phyloP scores from a whole-genome alignment of 176 grass and related monocot genomes.

The Ampelocalamus luodianensis region DNA sequence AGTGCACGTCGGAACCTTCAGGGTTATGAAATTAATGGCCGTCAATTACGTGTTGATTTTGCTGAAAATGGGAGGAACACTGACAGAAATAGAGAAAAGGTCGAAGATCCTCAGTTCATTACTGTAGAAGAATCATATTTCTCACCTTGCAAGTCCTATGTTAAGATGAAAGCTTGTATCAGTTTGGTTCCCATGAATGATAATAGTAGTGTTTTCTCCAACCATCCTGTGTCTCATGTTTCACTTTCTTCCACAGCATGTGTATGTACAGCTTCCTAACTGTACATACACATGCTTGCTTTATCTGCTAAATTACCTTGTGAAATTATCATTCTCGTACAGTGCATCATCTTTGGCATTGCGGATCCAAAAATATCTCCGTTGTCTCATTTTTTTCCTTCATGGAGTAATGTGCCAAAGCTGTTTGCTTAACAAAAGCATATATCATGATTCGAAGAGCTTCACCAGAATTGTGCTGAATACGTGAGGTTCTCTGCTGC shows the following conservation, averaged over 20 bases:
- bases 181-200: slow-evolving; percentile 50
- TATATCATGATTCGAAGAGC: slow-evolving; percentile 21
- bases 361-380: not conserved
- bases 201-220: slow-evolving; percentile 48
- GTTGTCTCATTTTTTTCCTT: slow-evolving; percentile 19
- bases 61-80: slow-evolving; percentile 97
- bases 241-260: slow-evolving; percentile 45
- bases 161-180: slow-evolving; percentile 52
- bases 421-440: slow-evolving; percentile 8
- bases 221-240: slow-evolving; percentile 44
- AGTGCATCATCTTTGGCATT: slow-evolving; percentile 8
- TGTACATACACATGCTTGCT: slow-evolving; percentile 54
- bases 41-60: slow-evolving; percentile 98
- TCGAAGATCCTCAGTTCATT: slow-evolving; percentile 54
- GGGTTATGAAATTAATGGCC: slow-evolving; percentile 96
- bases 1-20: slow-evolving; percentile 98
- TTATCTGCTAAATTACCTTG: slow-evolving; percentile 4
- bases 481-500: slow-evolving; percentile 11
- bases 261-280: slow-evolving; percentile 52
- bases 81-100: slow-evolving; percentile 98
- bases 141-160: slow-evolving; percentile 36
- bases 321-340: slow-evolving; percentile 30
- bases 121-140: slow-evolving; percentile 53
- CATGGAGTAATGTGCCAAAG: slow-evolving; percentile 25
- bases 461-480: slow-evolving; percentile 37